A percentile compares a stretch with the other conserved stretches of the same genome.
Evolutionary conservation across 225 moss, liverwort and hornwort genomes (phyloP).

Genomic region (Anthoceros angustus): DNA sequence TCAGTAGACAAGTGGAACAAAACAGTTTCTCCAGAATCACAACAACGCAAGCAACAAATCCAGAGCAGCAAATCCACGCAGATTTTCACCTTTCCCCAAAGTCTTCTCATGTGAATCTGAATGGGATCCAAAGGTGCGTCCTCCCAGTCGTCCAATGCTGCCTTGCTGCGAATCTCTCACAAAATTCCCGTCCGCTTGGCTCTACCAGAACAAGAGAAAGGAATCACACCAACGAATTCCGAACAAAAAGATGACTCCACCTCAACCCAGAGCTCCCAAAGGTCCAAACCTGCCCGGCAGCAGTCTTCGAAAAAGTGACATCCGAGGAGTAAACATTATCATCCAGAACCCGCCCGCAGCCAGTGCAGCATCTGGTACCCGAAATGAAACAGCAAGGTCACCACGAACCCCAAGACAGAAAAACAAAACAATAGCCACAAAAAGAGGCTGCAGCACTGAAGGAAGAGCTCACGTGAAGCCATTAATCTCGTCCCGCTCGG

Average conservation of each 20-base stretch:
- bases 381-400: not conserved
- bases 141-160: slow-evolving; percentile 65
- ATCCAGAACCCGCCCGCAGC: slow-evolving; percentile 91
- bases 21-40: not conserved
- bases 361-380: slow-evolving; percentile 79
- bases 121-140: slow-evolving; percentile 82
- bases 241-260: too few species aligned
- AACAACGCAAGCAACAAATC: not conserved
- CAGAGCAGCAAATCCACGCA: not conserved
- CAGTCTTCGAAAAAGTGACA: slow-evolving; percentile 75
- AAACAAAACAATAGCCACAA: too few species aligned
- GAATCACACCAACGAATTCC: not conserved
- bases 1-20: not conserved
- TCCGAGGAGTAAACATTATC: slow-evolving; percentile 88
- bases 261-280: too few species aligned
- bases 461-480: slow-evolving; percentile 73
- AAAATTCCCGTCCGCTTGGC: slow-evolving; percentile 96
- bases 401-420: too few species aligned
- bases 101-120: slow-evolving; percentile 99
- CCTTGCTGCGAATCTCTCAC: slow-evolving; percentile 63
- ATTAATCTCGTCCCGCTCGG: slow-evolving; percentile 90
- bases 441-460: too few species aligned
- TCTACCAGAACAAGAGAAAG: slow-evolving; percentile 24
- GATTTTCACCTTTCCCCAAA: slow-evolving; percentile 56
- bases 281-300: slow-evolving; percentile 59